Conservation (phyloP, 1,139 yeast species). For the Yamadazyma conglobata region DNA sequence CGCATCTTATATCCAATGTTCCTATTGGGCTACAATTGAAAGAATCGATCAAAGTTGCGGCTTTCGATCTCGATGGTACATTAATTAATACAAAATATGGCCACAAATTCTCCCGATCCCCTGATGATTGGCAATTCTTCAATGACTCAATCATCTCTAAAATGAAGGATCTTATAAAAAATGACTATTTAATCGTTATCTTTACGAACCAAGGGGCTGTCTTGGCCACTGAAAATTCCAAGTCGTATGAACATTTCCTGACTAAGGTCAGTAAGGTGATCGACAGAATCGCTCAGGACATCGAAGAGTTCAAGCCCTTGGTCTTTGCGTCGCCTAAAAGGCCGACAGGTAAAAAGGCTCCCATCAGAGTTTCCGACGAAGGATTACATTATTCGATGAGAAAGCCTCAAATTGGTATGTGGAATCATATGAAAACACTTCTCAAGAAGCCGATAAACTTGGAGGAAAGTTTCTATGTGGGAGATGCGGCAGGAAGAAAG, state of each 20-base stretch:
- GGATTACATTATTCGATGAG: constrained; percentile 47
- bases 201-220: constrained; percentile 88
- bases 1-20: constrained; percentile 32
- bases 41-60: constrained; percentile 44
- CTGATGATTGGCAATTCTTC: constrained; percentile 72
- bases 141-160: constrained; percentile 23
- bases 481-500: constrained; percentile 91
- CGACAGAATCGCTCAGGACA: constrained; percentile 13
- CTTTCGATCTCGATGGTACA: constrained; percentile 77
- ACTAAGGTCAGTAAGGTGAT: constrained; percentile 40
- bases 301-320: constrained; percentile 31
- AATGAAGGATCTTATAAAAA: constrained; percentile 21
- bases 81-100: constrained; percentile 62
- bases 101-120: constrained; percentile 48
- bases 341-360: constrained; percentile 34
- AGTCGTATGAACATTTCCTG: constrained; percentile 49
- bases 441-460: constrained; percentile 33
- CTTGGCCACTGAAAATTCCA: constrained; percentile 37
- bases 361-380: constrained; percentile 24
- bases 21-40: constrained; percentile 18
- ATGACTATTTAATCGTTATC: constrained; percentile 50
- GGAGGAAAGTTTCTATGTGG: constrained; percentile 65
- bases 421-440: constrained; percentile 46
- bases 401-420: constrained; percentile 78
- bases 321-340: constrained; percentile 64